phyloP scores from a whole-genome alignment of 352 stramenopile species.

The Aphanomyces cochlioides region DNA sequence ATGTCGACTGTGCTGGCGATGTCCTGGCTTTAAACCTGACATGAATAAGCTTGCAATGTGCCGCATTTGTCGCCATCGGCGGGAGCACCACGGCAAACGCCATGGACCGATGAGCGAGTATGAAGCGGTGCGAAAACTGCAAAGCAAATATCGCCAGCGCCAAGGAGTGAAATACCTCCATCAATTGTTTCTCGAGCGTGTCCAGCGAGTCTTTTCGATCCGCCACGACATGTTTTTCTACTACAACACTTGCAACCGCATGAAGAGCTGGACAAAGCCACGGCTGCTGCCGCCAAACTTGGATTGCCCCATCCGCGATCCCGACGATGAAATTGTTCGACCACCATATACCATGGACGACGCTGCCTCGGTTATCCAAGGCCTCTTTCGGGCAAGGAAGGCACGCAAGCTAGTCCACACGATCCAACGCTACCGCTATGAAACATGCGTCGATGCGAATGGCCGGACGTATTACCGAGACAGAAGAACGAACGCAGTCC shows the following conservation, averaged over 20 bases:
- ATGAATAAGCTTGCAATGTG: conserved; percentile 64
- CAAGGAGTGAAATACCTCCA: conserved; percentile 51
- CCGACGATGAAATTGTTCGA: conserved; percentile 47
- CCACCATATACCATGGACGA: conserved; percentile 53
- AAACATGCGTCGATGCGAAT: conserved; percentile 67
- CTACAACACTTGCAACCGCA: conserved; percentile 61
- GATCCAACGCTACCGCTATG: conserved; percentile 42
- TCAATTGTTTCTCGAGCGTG: conserved; percentile 51
- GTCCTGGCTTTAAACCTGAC: conserved; percentile 66
- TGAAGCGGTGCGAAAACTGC: conserved; percentile 69
- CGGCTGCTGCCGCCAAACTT: conserved; percentile 40
- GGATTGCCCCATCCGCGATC: conserved; percentile 68
- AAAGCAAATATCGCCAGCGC: conserved; percentile 58
- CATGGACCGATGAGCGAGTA: conserved; percentile 54
- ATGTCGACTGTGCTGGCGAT: conserved; percentile 76
- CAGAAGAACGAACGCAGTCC: conserved; percentile 23
- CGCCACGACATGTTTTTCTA: conserved; percentile 72
- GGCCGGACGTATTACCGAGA: conserved; percentile 54
- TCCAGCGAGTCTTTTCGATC: conserved; percentile 74
- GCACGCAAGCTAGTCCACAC: conserved; percentile 37
- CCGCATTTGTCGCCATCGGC: conserved; percentile 65
- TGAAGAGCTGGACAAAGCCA: conserved; percentile 51
- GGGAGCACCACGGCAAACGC: conserved; percentile 53
- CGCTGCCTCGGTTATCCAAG: conserved; percentile 48
- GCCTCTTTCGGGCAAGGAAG: conserved; percentile 37